A percentile compares a stretch with the other conserved stretches of the same genome.
Conservation (phyloP, 306 rosid species). For the Ammopiptanthus mongolicus region DNA sequence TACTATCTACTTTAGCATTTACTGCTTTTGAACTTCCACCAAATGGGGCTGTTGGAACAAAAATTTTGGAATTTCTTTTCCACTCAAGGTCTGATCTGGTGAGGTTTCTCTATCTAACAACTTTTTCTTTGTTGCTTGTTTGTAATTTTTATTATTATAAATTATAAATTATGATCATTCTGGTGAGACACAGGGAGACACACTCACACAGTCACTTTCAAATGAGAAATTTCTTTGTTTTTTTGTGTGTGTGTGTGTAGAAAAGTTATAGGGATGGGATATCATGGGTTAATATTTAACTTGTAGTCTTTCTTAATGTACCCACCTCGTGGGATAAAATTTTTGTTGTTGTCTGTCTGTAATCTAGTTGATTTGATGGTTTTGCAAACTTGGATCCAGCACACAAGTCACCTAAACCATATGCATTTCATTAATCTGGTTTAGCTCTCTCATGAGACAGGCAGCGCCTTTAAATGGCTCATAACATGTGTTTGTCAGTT, state of each 20-base stretch:
- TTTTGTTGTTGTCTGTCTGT: not conserved
- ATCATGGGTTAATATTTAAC: not conserved
- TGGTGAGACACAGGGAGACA: not conserved
- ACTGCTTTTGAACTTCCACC: slow-evolving; percentile 99
- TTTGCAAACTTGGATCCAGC: not conserved
- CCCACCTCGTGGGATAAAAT: not conserved
- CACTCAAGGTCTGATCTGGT: slow-evolving; percentile 97
- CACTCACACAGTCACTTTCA: not conserved
- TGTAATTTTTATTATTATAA: not conserved
- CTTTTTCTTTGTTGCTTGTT: not conserved
- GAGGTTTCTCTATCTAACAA: slow-evolving; percentile 24
- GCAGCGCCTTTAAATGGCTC: not conserved
- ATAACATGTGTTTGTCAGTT: not conserved
- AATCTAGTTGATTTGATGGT: not conserved
- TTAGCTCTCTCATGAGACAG: not conserved
- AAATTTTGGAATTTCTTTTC: slow-evolving; percentile 78
- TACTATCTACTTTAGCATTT: slow-evolving; percentile 88
- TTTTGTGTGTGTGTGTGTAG: not conserved
- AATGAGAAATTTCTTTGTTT: not conserved
- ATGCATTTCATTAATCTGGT: not conserved
- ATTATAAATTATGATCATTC: not conserved
- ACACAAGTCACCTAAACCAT: not conserved
- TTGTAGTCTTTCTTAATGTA: not conserved
- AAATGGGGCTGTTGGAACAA: slow-evolving; percentile 92
- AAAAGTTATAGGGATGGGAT: not conserved